Percentiles rank a stretch among this genome's conserved stretches.
phyloP scores from a whole-genome alignment of 768 basidiomycete species.

The Lentinula boryana region DNA sequence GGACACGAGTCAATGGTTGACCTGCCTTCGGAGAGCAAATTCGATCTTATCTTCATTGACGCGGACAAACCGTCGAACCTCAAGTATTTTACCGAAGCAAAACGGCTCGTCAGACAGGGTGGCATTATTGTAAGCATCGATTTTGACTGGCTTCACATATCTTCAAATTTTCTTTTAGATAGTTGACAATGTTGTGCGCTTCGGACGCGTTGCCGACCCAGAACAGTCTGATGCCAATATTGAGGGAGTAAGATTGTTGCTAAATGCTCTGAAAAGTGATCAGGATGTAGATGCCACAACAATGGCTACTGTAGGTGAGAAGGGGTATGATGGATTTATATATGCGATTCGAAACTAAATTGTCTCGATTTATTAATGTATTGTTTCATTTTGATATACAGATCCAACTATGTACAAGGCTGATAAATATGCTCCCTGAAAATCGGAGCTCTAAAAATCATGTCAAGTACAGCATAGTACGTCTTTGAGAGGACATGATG shows the following conservation, averaged over 20 bases:
- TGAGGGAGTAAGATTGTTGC: slow-evolving; percentile 42
- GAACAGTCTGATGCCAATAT: slow-evolving; percentile 23
- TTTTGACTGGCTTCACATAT: not conserved
- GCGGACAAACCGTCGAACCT: slow-evolving; percentile 57
- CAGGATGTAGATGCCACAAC: slow-evolving; percentile 45
- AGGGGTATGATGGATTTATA: slow-evolving; percentile 49
- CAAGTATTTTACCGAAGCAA: slow-evolving; percentile 53
- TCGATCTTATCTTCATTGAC: slow-evolving; percentile 69
- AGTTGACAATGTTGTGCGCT: slow-evolving; percentile 57
- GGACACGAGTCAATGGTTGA: slow-evolving; percentile 44
- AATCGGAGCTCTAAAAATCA: slow-evolving; percentile 6
- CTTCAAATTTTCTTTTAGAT: slow-evolving; percentile 26
- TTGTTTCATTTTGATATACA: not conserved
- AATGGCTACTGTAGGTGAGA: slow-evolving; percentile 42
- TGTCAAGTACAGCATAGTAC: slow-evolving; percentile 33
- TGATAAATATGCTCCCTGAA: not conserved
- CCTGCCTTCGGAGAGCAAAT: slow-evolving; percentile 41
- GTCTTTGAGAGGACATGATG: slow-evolving; percentile 39
- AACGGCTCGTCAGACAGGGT: slow-evolving; percentile 51
- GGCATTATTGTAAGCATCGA: slow-evolving; percentile 50
- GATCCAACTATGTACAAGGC: not conserved
- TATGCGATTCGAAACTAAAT: slow-evolving; percentile 35
- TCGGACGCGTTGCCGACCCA: slow-evolving; percentile 39
- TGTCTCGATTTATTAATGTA: not conserved
- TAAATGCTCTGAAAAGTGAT: slow-evolving; percentile 43